Percentiles rank a stretch among this genome's conserved stretches.
phyloP scores from a whole-genome alignment of 2,329 filamentous ascomycete genomes.

The Scolecobasidium constrictum region DNA sequence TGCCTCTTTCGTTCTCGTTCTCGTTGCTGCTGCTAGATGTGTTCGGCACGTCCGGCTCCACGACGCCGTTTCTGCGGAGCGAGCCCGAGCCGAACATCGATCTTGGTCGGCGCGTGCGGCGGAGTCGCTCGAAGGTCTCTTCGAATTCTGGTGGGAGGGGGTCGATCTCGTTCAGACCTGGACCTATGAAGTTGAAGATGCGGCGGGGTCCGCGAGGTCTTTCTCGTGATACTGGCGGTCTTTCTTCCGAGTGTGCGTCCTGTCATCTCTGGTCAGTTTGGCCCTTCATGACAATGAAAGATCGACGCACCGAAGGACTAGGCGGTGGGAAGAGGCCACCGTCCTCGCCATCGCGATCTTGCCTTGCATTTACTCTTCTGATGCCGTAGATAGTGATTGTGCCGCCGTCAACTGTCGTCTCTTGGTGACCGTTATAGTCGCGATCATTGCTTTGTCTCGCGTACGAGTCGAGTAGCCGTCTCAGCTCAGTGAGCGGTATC shows the following conservation, averaged over 20 bases:
- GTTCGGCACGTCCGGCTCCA: slow-evolving; percentile 46
- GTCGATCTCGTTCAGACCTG: slow-evolving; percentile 44
- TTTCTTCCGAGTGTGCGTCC: slow-evolving; percentile 19
- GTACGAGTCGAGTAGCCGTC: slow-evolving; percentile 2
- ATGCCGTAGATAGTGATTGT: slow-evolving; percentile 62
- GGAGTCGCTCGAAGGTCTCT: slow-evolving; percentile 37
- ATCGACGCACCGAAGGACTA: slow-evolving; percentile 37
- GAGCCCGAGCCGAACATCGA: slow-evolving; percentile 41
- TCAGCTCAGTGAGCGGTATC: slow-evolving; percentile 2
- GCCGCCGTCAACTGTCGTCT: slow-evolving; percentile 46
- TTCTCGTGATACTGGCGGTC: slow-evolving; percentile 24
- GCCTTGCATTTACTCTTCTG: slow-evolving; percentile 48
- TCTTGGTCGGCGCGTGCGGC: neutral
- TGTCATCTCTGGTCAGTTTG: neutral
- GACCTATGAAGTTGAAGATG: slow-evolving; percentile 16
- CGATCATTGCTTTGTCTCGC: slow-evolving; percentile 17
- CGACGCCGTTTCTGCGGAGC: slow-evolving; percentile 52
- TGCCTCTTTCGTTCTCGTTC: slow-evolving; percentile 15
- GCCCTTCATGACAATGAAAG: neutral
- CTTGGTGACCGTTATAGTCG: slow-evolving; percentile 25
- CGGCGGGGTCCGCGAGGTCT: slow-evolving; percentile 5
- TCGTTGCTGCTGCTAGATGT: slow-evolving; percentile 27
- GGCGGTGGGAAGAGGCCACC: slow-evolving; percentile 35
- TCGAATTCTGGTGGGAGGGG: slow-evolving; percentile 35
- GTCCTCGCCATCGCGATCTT: slow-evolving; percentile 32